phyloP scores from a whole-genome alignment of 345 rosid species.

The Streptanthus diversifolius region DNA sequence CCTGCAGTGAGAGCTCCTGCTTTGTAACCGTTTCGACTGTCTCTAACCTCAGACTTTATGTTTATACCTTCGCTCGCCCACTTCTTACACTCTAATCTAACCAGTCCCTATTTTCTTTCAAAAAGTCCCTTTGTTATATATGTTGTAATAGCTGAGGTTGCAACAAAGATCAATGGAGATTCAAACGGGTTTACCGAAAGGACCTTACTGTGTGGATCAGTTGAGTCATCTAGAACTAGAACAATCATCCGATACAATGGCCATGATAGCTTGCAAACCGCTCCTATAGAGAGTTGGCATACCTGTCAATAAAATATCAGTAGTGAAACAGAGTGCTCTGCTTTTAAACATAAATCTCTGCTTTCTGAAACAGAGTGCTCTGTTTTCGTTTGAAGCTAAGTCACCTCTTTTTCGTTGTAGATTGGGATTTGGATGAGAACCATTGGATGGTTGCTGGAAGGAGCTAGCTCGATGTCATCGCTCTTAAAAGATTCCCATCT shows the following conservation, averaged over 20 bases:
- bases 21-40: conserved; percentile 68
- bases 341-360: background rate
- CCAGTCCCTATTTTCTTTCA: conserved; percentile 45
- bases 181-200: background rate
- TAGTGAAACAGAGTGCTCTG: background rate
- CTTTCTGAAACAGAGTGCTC: background rate
- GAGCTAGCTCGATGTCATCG: conserved; percentile 48
- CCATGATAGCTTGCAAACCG: conserved; percentile 91
- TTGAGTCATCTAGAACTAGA: conserved; percentile 92
- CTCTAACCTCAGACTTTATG: conserved; percentile 61
- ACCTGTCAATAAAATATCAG: conserved; percentile 41
- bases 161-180: background rate
- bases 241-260: conserved; percentile 72
- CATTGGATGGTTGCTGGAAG: conserved; percentile 34
- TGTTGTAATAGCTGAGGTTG: background rate
- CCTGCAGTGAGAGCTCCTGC: conserved; percentile 82
- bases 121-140: background rate
- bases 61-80: conserved; percentile 75
- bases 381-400: background rate
- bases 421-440: conserved; percentile 35
- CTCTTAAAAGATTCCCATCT: conserved; percentile 41
- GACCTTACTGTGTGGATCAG: conserved; percentile 49
- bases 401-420: conserved; percentile 36
- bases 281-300: conserved; percentile 71
- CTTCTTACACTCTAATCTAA: conserved; percentile 65